A percentile compares a stretch with the other conserved stretches of the same genome.
Conservation (phyloP, 805 yeast genomes). For the Sugiyamaella smithiae region DNA sequence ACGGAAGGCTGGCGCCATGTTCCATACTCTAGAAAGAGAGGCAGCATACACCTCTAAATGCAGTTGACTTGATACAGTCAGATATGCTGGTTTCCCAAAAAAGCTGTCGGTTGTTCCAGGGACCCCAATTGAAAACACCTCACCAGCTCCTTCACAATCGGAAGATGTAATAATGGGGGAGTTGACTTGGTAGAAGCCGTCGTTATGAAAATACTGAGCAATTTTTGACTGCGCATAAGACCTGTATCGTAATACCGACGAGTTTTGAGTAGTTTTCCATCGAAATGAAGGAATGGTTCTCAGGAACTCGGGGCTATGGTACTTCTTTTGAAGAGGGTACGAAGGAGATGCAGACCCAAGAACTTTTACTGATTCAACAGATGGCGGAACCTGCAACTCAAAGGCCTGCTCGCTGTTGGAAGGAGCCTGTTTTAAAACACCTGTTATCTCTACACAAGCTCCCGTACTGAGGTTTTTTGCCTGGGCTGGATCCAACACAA, state of each 20-base stretch:
- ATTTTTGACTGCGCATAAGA: constrained; percentile 60
- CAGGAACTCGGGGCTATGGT: constrained; percentile 60
- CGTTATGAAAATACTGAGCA: constrained; percentile 49
- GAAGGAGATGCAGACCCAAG: constrained; percentile 59
- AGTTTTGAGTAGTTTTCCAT: constrained; percentile 64
- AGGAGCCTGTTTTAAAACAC: constrained; percentile 45
- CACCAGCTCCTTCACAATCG: constrained; percentile 98
- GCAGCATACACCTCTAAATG: constrained; percentile 80
- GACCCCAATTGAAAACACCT: constrained; percentile 61
- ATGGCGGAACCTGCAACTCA: constrained; percentile 46
- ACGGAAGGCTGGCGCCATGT: constrained; percentile 86
- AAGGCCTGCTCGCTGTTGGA: constrained; percentile 48
- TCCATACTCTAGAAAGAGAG: constrained; percentile 80
- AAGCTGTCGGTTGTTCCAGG: constrained; percentile 42
- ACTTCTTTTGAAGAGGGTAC: constrained; percentile 84
- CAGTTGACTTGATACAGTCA: constrained; percentile 89
- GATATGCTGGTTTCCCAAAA: constrained; percentile 50
- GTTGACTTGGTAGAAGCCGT: constrained; percentile 64
- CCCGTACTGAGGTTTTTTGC: constrained; percentile 41
- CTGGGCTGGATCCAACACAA: constrained; percentile 40
- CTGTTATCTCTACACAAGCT: constrained; percentile 43
- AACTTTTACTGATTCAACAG: constrained; percentile 39
- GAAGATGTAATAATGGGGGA: constrained; percentile 87
- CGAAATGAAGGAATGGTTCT: constrained; percentile 74
- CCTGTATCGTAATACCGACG: constrained; percentile 68